These are phyloP conservation scores for Acanthamoeba lenticulata DNA, from an alignment of 208 protist species.

Conservation along the genomic window DNA sequence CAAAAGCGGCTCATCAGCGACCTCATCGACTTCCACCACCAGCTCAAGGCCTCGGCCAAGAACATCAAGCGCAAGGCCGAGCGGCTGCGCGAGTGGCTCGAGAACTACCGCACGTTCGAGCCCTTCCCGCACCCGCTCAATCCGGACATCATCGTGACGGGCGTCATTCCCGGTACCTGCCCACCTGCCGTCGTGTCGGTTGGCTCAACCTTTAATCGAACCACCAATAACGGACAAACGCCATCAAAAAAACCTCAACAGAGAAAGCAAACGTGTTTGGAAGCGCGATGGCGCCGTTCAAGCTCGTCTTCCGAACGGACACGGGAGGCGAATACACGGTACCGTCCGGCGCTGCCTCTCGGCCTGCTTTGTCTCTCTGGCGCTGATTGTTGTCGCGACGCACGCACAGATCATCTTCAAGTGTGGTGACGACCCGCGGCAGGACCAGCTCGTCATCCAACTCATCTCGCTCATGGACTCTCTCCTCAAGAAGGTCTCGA, in stretches of 20 bases:
- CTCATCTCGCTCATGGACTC: slow-evolving; percentile 92
- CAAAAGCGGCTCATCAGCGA: slow-evolving; percentile 54
- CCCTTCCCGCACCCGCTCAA: slow-evolving; percentile 40
- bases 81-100: background rate
- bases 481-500: slow-evolving; percentile 88
- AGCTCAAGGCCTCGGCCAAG: background rate
- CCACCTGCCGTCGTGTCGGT: background rate
- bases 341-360: background rate
- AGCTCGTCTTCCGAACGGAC: slow-evolving; percentile 29
- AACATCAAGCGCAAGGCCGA: slow-evolving; percentile 5
- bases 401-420: slow-evolving; percentile 92
- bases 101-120: background rate
- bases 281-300: slow-evolving; percentile 25
- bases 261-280: slow-evolving; percentile 24
- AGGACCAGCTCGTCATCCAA: slow-evolving; percentile 98
- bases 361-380: background rate
- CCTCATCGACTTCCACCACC: background rate
- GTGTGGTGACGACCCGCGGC: slow-evolving; percentile 95
- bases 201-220: background rate
- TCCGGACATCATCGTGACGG: background rate
- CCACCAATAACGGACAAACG: too few species aligned
- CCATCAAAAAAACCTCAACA: background rate
- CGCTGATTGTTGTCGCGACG: background rate
- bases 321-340: slow-evolving; percentile 23
- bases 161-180: background rate